phyloP scores from a whole-genome alignment of 257 asterid species.

The Craterostigma plantagineum region DNA sequence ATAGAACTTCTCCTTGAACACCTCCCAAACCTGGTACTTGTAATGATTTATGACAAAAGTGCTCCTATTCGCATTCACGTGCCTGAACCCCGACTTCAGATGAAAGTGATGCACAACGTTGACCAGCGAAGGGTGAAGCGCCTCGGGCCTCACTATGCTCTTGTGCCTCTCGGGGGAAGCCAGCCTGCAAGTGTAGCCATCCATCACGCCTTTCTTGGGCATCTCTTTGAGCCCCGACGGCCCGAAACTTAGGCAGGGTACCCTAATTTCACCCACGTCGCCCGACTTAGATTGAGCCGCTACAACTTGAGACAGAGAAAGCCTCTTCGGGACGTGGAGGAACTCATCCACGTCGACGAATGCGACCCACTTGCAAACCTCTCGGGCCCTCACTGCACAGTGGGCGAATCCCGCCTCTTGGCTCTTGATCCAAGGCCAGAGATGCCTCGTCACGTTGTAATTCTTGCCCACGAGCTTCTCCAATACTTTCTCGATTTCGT shows the following conservation, averaged over 20 bases:
- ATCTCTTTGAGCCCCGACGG: constrained; percentile 28
- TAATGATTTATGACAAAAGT: constrained; percentile 39
- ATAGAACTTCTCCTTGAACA: constrained; percentile 40
- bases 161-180: constrained; percentile 38
- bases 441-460: constrained; percentile 21
- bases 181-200: constrained; percentile 46
- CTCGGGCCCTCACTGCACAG: constrained; percentile 37
- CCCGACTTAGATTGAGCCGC: constrained; percentile 7
- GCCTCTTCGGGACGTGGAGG: constrained; percentile 18
- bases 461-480: constrained; percentile 8
- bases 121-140: constrained; percentile 24
- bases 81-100: constrained; percentile 17
- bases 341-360: constrained; percentile 59
- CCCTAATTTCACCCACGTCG: constrained; percentile 24
- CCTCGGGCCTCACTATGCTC: constrained; percentile 40
- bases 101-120: constrained; percentile 56
- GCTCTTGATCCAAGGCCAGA: constrained; percentile 62
- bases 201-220: constrained; percentile 29
- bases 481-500: constrained; percentile 16
- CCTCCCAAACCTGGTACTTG: constrained; percentile 64
- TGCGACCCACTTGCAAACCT: constrained; percentile 42
- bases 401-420: constrained; percentile 65
- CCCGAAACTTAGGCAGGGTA: constrained; percentile 33
- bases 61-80: constrained; percentile 12
- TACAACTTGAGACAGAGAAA: constrained; percentile 12